Evolutionary conservation across 345 rosid species (phyloP), one percentile per base, ranked within the genome.

Genomic region (Sonneratia alba): DNA sequence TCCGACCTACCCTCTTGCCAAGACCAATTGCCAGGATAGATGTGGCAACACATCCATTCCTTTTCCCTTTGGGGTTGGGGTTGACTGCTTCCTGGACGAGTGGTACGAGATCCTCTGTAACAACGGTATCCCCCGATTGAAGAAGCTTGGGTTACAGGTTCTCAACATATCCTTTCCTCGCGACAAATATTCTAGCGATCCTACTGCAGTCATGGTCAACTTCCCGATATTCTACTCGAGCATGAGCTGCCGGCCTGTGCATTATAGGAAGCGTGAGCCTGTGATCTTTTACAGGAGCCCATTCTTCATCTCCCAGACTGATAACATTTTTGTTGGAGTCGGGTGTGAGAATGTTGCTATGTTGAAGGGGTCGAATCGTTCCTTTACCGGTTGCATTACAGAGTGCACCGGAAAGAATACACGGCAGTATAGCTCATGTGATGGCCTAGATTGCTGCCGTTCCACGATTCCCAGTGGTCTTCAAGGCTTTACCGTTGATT

Each of bases 41-140:
- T 74, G 76, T 45, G 76, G 67, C 1, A 32, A 38, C 42, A 14
- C 68, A 3, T 10, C 71, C 56, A 68, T 74, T 43, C 76, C 68
- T 1, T 74, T 68, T 18, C 76, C 76, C 36, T 74, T 74, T 3
- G 76, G 72, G 32, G 68, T 74, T 15, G 76, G 76, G 38, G 2
- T 47, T 6, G 68, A 14, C 32, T 69, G 77, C 62, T 74, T 74
- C 72, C 45, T 74, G 36, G 68, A 68, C 27, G 63, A 69, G 15
- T 74, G 77, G 77, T 74, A 74, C 36, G 77, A 74, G 72, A 62
- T 74, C 15, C 37, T 40, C 59, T 74, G 77, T 37, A 74, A 34
- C 45, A 24, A 24, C 38, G 3, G 27, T 15, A 7, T 45, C 14
- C 77, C 77, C 0, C 24, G 34, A 9, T 72, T 74, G 32, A 74